Percentiles rank a stretch among this genome's conserved stretches.
Conservation (phyloP, 2,329 filamentous ascomycete species). For the Neopestalotiopsis sp. region DNA sequence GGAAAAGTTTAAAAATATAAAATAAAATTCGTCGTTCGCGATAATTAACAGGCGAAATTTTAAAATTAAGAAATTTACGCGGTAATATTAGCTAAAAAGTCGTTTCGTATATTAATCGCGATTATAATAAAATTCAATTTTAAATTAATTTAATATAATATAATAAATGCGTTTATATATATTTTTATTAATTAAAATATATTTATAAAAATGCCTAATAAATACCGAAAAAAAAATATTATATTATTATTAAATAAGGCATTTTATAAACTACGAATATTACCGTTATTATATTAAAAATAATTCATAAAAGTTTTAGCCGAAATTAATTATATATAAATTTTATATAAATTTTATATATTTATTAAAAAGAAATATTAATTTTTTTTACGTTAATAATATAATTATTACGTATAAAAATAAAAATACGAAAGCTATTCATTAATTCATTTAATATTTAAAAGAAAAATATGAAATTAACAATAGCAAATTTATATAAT, state of each 20-base stretch:
- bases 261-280: not conserved
- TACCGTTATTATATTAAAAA: not conserved
- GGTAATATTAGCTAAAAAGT: not conserved
- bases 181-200: not conserved
- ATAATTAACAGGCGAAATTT: not conserved
- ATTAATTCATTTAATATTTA: not conserved
- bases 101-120: not conserved
- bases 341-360: not conserved
- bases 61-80: not conserved
- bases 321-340: not conserved
- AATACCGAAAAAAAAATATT: not conserved
- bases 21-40: not conserved
- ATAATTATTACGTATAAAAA: not conserved
- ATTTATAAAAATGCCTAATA: not conserved
- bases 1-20: not conserved
- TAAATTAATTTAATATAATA: not conserved
- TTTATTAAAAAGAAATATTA: not conserved
- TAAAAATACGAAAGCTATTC: not conserved
- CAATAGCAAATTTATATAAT: not conserved
- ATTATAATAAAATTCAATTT: not conserved
- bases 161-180: not conserved
- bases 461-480: not conserved
- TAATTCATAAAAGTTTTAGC: not conserved
- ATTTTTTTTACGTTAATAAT: not conserved
- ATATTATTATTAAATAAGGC: not conserved